Evolutionary conservation across 2,329 filamentous ascomycete species (phyloP).

Genomic region (Tolypocladium nubicola): DNA sequence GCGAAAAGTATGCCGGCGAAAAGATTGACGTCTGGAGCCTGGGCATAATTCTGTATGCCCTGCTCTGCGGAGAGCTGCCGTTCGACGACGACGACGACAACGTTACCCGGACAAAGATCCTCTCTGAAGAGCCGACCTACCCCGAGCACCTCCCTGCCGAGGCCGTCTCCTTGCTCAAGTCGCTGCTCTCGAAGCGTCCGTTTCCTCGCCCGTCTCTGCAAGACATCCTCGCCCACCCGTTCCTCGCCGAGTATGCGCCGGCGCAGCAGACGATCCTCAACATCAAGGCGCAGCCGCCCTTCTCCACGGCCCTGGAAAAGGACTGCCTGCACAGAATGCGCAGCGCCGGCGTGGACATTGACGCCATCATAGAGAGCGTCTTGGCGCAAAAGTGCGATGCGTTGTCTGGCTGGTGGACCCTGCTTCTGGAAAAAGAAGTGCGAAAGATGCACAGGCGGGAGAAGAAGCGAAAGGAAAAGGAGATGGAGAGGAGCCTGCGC

Average conservation of each 20-base stretch:
- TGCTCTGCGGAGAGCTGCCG: conserved; percentile 76
- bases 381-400: conserved; percentile 81
- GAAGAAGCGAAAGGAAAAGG: conserved; percentile 73
- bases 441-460: conserved; percentile 74
- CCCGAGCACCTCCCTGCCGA: conserved; percentile 70
- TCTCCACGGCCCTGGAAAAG: conserved; percentile 79
- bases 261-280: conserved; percentile 85
- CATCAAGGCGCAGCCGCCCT: conserved; percentile 68
- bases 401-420: conserved; percentile 89
- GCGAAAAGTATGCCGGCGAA: conserved; percentile 94
- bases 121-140: conserved; percentile 76
- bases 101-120: conserved; percentile 72
- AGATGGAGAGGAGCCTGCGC: conserved; percentile 69
- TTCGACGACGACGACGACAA: conserved; percentile 95
- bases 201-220: conserved; percentile 70
- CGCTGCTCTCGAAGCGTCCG: conserved; percentile 82
- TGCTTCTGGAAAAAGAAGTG: conserved; percentile 89
- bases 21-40: conserved; percentile 97
- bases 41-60: conserved; percentile 73
- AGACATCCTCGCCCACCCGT: conserved; percentile 81
- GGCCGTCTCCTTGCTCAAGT: conserved; percentile 65
- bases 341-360: conserved; percentile 85
- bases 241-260: conserved; percentile 76
- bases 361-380: conserved; percentile 90
- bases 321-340: conserved; percentile 88